Evolutionary conservation across 2,329 filamentous ascomycete species (phyloP).

Genomic region (Penicillium sp.): DNA sequence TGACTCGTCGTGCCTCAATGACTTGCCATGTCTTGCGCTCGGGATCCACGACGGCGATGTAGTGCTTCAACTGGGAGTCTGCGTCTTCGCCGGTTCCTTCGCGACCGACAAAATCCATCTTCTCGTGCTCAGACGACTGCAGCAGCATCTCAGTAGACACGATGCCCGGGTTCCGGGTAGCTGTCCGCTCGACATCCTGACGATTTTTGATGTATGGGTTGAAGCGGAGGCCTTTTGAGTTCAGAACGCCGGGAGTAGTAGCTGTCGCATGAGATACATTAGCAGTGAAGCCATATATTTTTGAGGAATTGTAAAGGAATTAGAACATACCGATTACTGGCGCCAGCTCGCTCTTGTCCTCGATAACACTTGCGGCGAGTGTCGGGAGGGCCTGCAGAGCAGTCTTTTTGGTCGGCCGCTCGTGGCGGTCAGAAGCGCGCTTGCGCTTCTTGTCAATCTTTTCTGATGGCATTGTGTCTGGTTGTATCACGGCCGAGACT

Average conservation of each 20-base stretch:
- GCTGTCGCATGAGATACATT: constrained; percentile 23
- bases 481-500: not conserved
- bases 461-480: constrained; percentile 34
- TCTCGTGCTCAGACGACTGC: constrained; percentile 62
- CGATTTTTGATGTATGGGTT: constrained; percentile 54
- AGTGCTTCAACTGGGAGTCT: constrained; percentile 60
- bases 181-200: constrained; percentile 36
- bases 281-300: not conserved
- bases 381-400: constrained; percentile 42
- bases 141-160: constrained; percentile 56
- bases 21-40: constrained; percentile 56
- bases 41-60: constrained; percentile 63
- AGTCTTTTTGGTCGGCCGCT: constrained; percentile 52
- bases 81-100: constrained; percentile 51
- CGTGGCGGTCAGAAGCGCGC: constrained; percentile 47
- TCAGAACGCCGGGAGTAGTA: constrained; percentile 38
- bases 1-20: constrained; percentile 56
- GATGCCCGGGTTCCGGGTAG: constrained; percentile 40
- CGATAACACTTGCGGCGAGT: constrained; percentile 49
- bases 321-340: constrained; percentile 51
- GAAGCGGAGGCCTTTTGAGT: constrained; percentile 34
- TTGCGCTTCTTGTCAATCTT: constrained; percentile 55
- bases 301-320: not conserved
- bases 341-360: constrained; percentile 51
- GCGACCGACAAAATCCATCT: constrained; percentile 60